Evolutionary conservation across 2,329 filamentous ascomycete genomes (phyloP).

Genomic region (Emydomyces testavorans): DNA sequence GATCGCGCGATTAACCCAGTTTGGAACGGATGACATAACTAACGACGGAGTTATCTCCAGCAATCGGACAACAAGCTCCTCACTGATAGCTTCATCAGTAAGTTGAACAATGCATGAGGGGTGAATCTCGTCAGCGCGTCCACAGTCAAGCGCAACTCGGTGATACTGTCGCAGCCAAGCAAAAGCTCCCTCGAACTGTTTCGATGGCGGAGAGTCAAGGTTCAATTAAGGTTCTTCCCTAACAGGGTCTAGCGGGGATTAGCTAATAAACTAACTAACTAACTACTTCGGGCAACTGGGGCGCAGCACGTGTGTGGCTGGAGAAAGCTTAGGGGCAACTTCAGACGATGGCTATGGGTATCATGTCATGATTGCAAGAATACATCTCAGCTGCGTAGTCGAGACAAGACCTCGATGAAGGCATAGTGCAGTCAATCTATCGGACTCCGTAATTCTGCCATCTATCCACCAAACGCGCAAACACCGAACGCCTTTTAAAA

Average conservation of each 20-base stretch:
- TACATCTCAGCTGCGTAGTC: too few species aligned
- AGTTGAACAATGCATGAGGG: not conserved
- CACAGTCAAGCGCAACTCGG: not conserved
- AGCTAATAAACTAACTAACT: too few species aligned
- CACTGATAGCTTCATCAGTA: not conserved
- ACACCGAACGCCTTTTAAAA: not conserved
- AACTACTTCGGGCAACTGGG: too few species aligned
- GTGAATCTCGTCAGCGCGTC: not conserved
- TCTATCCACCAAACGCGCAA: not conserved
- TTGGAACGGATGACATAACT: not conserved
- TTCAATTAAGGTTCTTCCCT: not conserved
- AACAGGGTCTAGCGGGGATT: not conserved
- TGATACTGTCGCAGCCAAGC: not conserved
- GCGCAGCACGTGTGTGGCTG: too few species aligned
- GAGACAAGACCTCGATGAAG: constrained; percentile 8
- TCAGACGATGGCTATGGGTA: too few species aligned
- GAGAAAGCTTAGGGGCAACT: constrained; percentile 16
- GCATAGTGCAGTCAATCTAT: not conserved
- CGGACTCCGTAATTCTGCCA: too few species aligned
- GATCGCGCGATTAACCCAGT: constrained; percentile 2
- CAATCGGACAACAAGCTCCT: not conserved
- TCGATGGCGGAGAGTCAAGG: not conserved
- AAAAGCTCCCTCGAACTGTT: not conserved
- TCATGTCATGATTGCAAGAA: too few species aligned
- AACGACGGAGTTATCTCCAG: not conserved